Evolutionary conservation across 129 eudicot genomes (phyloP), one percentile per base, ranked within the genome.

Genomic region (Flaveria brownii): DNA sequence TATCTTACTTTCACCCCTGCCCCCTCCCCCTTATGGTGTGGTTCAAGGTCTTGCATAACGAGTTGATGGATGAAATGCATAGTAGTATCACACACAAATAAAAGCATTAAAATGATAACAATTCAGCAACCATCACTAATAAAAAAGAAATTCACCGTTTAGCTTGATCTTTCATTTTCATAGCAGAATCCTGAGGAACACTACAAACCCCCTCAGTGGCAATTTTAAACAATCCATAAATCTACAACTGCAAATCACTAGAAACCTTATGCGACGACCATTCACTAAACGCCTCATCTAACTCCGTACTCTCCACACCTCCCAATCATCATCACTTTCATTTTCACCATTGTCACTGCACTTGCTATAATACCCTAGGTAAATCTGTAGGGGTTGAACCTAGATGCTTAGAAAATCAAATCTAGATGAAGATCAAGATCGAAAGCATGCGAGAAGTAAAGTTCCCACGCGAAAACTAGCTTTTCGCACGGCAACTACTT

Each of bases 301-400:
- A 66, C 69, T 93, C 98, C 61, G 91, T 88, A 79, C 96, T 91
- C 84, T 91, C 98, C 6, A 91, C 98, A 20, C 98, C 98, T 76
- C 98, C 98, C 96, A 93, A 88, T 93, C 98, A 81, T 87, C 92
- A 77, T 92, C 98, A 61, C 84, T 85, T 59, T 90, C 91, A 25
- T 54, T 63, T 23, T 41, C 65, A 63, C n/a, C 57, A 2, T 51
- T 18, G 9, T 55, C 46, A 72, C 50, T 61, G 15, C 30, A 26
- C 30, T 5, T 30, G 5, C 36, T 30, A 30, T 30, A 30, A 30
- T 5, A 30, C 5, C 36, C 5, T 30, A 30, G 4, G 4, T 4
- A 30, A 30, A 30, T 30, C 36, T 20, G 22, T 20, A 20, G 22
- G 0, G 22, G 22, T 20, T 20, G 22, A 20, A 20, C 22, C 22